Percentiles rank a stretch among this genome's conserved stretches.
These are phyloP conservation scores for Sarcodon aspratus DNA, from an alignment of 768 basidiomycete genomes.

Conservation along the genomic window DNA sequence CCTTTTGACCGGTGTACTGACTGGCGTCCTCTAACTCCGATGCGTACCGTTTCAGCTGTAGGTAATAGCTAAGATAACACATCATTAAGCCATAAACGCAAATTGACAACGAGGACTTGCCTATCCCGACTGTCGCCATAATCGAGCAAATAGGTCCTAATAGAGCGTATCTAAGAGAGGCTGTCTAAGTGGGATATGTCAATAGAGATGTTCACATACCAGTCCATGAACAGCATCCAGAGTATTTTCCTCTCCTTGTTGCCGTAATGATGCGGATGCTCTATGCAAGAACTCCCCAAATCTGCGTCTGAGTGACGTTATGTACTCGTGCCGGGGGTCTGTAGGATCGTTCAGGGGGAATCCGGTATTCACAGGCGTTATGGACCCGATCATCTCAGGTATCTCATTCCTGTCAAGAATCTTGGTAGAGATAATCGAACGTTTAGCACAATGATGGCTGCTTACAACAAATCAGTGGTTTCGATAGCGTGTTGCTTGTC, in stretches of 20 bases:
- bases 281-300: conserved; percentile 62
- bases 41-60: conserved; percentile 45
- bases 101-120: conserved; percentile 10
- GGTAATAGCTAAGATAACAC: conserved; percentile 31
- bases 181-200: too few relatives aligned
- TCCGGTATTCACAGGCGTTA: conserved; percentile 50
- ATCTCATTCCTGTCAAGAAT: conserved; percentile 45
- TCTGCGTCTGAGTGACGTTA: conserved; percentile 41
- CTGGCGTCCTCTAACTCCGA: conserved; percentile 58
- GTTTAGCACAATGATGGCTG: neutral
- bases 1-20: conserved; percentile 58
- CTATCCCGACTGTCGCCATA: conserved; percentile 63
- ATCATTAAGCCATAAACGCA: neutral
- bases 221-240: conserved; percentile 72
- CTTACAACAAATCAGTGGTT: conserved; percentile 64
- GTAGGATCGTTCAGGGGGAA: conserved; percentile 54
- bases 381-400: conserved; percentile 64
- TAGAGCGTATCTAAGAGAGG: conserved; percentile 41
- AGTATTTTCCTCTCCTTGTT: conserved; percentile 71
- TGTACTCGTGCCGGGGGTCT: conserved; percentile 56
- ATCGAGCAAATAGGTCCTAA: conserved; percentile 62
- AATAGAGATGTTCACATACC: conserved; percentile 23
- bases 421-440: neutral
- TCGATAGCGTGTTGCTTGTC: conserved; percentile 29
- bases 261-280: conserved; percentile 54